Conservation (phyloP, 495 filamentous ascomycete genomes). For the Astrothelium subdiscretum region DNA sequence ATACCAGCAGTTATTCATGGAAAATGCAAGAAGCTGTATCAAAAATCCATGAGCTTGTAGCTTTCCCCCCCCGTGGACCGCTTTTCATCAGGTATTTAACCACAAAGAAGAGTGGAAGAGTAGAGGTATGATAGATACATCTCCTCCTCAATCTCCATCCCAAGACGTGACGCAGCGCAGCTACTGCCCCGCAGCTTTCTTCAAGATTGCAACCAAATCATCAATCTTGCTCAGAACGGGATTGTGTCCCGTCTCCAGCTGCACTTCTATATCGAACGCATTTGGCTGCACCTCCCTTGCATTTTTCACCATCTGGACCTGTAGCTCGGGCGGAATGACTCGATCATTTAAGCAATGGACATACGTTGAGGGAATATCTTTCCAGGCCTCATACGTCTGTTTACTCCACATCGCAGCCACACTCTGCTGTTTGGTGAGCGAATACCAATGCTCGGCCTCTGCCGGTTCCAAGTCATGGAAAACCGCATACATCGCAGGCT, state of each 20-base stretch:
- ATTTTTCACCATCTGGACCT: constrained; percentile 28
- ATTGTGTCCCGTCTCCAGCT: constrained; percentile 20
- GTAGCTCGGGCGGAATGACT: constrained; percentile 26
- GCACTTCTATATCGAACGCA: constrained; percentile 21
- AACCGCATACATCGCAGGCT: not conserved
- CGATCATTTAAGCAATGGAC: constrained; percentile 36
- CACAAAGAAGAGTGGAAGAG: too few relatives aligned
- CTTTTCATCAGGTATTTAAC: too few relatives aligned
- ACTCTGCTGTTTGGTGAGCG: not conserved
- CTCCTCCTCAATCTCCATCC: too few relatives aligned
- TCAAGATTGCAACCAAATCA: not conserved
- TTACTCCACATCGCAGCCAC: not conserved
- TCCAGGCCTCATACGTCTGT: constrained; percentile 35
- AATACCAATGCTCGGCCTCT: not conserved
- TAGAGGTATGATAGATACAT: too few relatives aligned
- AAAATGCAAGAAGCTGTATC: too few relatives aligned
- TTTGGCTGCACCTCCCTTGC: constrained; percentile 17
- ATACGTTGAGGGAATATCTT: constrained; percentile 36
- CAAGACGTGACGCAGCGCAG: not conserved
- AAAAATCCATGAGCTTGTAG: too few relatives aligned
- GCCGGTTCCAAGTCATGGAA: not conserved
- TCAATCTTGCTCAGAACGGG: constrained; percentile 7
- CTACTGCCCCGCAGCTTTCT: not conserved
- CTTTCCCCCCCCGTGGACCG: too few relatives aligned
- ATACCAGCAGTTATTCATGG: too few relatives aligned